These are phyloP conservation scores for Saccharomyces mikatae DNA, from an alignment of 805 yeast genomes.

Conservation along the genomic window DNA sequence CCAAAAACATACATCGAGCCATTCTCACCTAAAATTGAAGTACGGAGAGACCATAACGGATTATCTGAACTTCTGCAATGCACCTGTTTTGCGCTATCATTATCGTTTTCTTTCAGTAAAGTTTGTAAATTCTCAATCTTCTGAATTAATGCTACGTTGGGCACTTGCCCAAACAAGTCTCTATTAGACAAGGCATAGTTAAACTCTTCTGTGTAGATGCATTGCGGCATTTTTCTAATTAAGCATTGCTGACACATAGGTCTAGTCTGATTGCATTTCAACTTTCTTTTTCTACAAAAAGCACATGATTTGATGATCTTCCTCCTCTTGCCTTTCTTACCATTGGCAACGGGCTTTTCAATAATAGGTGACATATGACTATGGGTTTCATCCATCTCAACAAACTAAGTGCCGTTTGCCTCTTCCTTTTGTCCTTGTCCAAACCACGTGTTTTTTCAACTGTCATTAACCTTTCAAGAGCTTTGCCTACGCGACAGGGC, in stretches of 20 bases:
- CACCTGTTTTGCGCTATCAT: not conserved
- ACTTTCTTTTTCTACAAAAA: constrained; percentile 55
- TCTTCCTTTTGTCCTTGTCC: not conserved
- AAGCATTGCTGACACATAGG: constrained; percentile 38
- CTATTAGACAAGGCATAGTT: constrained; percentile 14
- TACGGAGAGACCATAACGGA: constrained; percentile 10
- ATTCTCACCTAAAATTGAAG: constrained; percentile 1
- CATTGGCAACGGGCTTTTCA: not conserved
- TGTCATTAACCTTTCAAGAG: not conserved
- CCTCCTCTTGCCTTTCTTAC: constrained; percentile 9
- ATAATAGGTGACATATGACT: not conserved
- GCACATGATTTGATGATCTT: constrained; percentile 35
- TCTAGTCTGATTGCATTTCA: constrained; percentile 51
- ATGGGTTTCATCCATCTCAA: not conserved
- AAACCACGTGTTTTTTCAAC: not conserved
- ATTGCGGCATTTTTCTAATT: constrained; percentile 25
- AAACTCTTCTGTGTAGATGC: constrained; percentile 20
- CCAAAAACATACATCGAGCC: constrained; percentile 19
- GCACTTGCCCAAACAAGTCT: constrained; percentile 17
- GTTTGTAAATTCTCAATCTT: constrained; percentile 5
- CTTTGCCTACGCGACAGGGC: not conserved
- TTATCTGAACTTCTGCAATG: not conserved
- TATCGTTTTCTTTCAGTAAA: not conserved
- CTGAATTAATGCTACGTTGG: constrained; percentile 19
- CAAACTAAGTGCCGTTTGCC: not conserved